A percentile compares a stretch with the other conserved stretches of the same genome.
phyloP scores from a whole-genome alignment of 208 protist genomes.

The Leishmania guyanensis region DNA sequence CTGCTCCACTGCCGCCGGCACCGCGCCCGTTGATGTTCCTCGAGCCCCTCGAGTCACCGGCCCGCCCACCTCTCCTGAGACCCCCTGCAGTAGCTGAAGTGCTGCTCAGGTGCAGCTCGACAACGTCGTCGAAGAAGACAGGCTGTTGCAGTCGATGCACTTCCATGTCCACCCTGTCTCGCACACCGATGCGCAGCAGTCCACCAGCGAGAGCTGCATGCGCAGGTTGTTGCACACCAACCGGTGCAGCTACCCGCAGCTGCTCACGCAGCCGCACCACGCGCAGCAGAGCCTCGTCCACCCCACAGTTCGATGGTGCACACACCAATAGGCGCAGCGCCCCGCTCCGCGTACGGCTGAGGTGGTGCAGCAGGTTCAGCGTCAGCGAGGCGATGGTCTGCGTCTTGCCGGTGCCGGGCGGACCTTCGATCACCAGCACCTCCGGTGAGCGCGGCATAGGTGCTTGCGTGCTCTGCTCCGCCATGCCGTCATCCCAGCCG shows the following conservation, averaged over 20 bases:
- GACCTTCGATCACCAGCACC: conserved; percentile 83
- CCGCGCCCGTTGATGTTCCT: background rate
- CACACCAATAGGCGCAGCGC: conserved; percentile 67
- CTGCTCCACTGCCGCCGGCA: background rate
- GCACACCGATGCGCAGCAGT: conserved; percentile 71
- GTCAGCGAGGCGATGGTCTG: conserved; percentile 82
- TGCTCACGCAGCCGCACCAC: conserved; percentile 47
- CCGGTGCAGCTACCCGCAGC: conserved; percentile 3
- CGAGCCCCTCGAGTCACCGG: background rate
- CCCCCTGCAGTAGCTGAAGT: background rate
- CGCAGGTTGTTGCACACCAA: background rate
- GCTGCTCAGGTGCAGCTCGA: conserved; percentile 8
- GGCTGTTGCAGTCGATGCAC: conserved; percentile 48
- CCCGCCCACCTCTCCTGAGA: conserved; percentile 3
- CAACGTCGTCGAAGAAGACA: conserved; percentile 76
- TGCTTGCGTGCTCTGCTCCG: background rate
- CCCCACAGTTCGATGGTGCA: conserved; percentile 86
- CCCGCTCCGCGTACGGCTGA: conserved; percentile 18
- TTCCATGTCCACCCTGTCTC: conserved; percentile 56
- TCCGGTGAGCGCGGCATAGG: conserved; percentile 32
- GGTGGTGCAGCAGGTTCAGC: conserved; percentile 68
- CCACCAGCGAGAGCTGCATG: conserved; percentile 9
- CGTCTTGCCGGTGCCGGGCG: conserved; percentile 92
- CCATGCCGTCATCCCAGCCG: conserved; percentile 38
- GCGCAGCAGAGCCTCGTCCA: conserved; percentile 83